Base-by-base conservation (phyloP, 306 rosid genomes). In the Lupinus albus region DNA sequence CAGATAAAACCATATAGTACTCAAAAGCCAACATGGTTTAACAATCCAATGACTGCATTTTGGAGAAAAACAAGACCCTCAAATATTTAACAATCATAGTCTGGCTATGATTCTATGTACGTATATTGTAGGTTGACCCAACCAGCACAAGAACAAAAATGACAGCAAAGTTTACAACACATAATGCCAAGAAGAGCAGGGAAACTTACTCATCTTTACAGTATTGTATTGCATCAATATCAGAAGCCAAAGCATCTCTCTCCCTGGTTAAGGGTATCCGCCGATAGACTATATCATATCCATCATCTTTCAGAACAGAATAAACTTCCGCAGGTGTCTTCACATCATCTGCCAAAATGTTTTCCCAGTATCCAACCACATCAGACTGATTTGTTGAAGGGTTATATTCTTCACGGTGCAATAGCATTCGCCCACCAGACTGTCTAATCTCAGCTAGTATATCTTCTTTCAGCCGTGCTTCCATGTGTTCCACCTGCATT, bases 401-500 rank as follows among this genome's bases (percentile, higher is more conserved):
- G 79, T 75, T 76, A 73, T 78, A 88, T 78, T 91, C 97, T 86
- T 91, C 97, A 21, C 89, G 91, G 69, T 91, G 97, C 41, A 91
- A 79, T 71, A 91, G 89, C 82, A 88, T 84, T 58, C 87, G 83
- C 55, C 97, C 91, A 76, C 91, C 88, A 52, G 93, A 86, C 64
- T 76, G 84, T 68, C 79, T 68, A 66, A 88, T 82, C 84, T 91
- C 97, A 33, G 89, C 85, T 50, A 86, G 78, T 68, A 88, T 88
- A 76, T 91, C 95, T 78, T 91, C 89, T 80, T 91, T 91, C 59
- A 91, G 68, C 28, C 95, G 81, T 39, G 79, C 81, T 68, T 91
- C 95, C 92, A 91, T 83, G 91, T 91, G 91, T 76, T 91, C 95
- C 76, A 88, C 97, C 97, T 91, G 84, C 80, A 84, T 59, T 61